Base-by-base conservation (phyloP, 495 filamentous ascomycete genomes). In the Talaromyces wortmannii region DNA sequence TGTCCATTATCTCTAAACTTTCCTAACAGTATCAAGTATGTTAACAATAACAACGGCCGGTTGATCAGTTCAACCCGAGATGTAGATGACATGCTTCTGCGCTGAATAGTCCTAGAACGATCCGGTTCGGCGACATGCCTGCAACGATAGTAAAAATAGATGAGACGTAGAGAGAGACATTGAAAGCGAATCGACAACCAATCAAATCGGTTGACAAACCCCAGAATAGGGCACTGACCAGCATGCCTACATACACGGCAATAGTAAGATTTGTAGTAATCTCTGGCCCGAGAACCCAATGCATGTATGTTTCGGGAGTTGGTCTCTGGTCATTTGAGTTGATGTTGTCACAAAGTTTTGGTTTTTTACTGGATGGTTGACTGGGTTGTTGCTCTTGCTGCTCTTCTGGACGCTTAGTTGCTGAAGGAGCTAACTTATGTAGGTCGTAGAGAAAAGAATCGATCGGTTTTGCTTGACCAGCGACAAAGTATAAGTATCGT, bases 221-320 rank as follows among this genome's bases (percentile, higher is more conserved):
- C 79, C 79, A 82, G 61, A 81, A 78, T 0, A 77, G 59, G 8
- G 78, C 78, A 6, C 79, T 78, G 7, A 74, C 64, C 6, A 82
- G 65, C 70, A 82, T 73, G 29, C 73, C 73, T 0, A 61, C 58
- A n/a, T n/a, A n/a, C n/a, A n/a, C n/a, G n/a, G n/a, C n/a, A 57
- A 36, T 36, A 12, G 12, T 12, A 6, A 6, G 33, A 36, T 36
- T 36, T 36, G 33, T 36, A 36, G 33, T 36, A 36, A 36, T 12
- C 33, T 36, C 33, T 36, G 33, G 33, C 33, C 33, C 33, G 33
- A 36, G 33, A 36, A 36, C 33, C 33, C 33, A 36, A 36, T 36
- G 33, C 33, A 36, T 6, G 6, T 6, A 6, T 6, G 6, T 36
- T 36, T 6, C 6, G 12, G 33, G 33, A 6, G 33, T 36, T 36